Base-by-base conservation (phyloP, 257 asterid species). In the Apocynum venetum region DNA sequence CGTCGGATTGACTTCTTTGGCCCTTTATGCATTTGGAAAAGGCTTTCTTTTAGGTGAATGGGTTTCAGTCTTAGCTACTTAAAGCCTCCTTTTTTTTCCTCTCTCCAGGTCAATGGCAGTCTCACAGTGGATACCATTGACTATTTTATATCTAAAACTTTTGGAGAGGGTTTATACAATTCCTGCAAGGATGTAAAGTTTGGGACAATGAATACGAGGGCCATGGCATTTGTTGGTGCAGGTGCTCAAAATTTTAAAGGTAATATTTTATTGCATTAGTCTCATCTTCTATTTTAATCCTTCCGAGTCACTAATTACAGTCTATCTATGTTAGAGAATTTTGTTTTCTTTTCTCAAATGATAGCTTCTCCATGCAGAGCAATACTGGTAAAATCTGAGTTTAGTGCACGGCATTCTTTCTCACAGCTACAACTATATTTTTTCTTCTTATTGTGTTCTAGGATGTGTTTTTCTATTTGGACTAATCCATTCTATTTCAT, bases 161-260 rank as follows among this genome's bases (percentile, higher is more conserved):
- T 94, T 83, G 98, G 98, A 6, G 84, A 79, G 82, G 97, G 90
- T 64, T 73, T 94, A 86, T 92, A 65, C 74, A 93, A 92, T 73
- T 92, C 98, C 55, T 94, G 98, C 92, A 92, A 94, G 87, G 97
- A 94, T 9, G 97, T 94, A 6, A 94, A 94, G 81, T 94, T 94
- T 83, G 97, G 98, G 77, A 88, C 98, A 64, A 91, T 92, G 97
- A 94, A 94, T 79, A 89, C 96, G 43, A 92, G 95, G 81, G 97
- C 97, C 20, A 94, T 94, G 60, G 98, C 91, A 71, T 94, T 94
- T 82, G 87, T 94, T 52, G 98, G 98, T 52, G 97, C 96, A 65
- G 97, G 98, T 80, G 98, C 98, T 80, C 88, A 83, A 82, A 89
- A 84, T 83, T 92, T 94, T 69, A 82, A 84, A 77, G 98, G 98